A percentile compares a stretch with the other conserved stretches of the same genome.
Evolutionary conservation across 2,329 filamentous ascomycete genomes (phyloP).

Genomic region (Xylariaceae sp.): DNA sequence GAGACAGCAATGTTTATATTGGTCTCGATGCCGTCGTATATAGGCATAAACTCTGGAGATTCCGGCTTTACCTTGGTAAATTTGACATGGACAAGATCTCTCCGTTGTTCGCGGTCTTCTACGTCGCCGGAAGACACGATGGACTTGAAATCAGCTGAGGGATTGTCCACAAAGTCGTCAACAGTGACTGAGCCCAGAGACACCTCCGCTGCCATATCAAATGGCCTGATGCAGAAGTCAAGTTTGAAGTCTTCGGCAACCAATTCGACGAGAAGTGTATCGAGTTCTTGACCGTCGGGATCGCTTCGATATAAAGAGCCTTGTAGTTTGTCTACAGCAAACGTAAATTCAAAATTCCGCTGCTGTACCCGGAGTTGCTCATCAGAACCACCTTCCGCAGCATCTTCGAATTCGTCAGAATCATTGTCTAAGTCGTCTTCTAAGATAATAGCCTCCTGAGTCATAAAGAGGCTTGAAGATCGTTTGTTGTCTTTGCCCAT

Average conservation of each 20-base stretch:
- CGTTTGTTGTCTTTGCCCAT: slow-evolving; percentile 51
- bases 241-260: slow-evolving; percentile 86
- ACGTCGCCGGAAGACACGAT: slow-evolving; percentile 82
- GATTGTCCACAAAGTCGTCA: slow-evolving; percentile 91
- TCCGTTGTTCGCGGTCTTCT: slow-evolving; percentile 69
- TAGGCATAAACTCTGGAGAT: slow-evolving; percentile 88
- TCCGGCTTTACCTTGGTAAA: slow-evolving; percentile 85
- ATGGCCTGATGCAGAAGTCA: slow-evolving; percentile 81
- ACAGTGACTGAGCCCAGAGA: slow-evolving; percentile 81
- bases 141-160: slow-evolving; percentile 87
- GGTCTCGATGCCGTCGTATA: slow-evolving; percentile 89
- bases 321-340: slow-evolving; percentile 89
- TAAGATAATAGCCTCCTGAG: slow-evolving; percentile 71
- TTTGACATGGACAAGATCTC: slow-evolving; percentile 83
- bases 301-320: slow-evolving; percentile 89
- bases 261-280: slow-evolving; percentile 82
- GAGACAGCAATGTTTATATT: slow-evolving; percentile 89
- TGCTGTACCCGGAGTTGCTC: slow-evolving; percentile 73
- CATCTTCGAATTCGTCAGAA: slow-evolving; percentile 64
- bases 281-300: slow-evolving; percentile 68
- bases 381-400: slow-evolving; percentile 51
- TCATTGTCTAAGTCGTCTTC: slow-evolving; percentile 68
- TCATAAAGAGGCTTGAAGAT: slow-evolving; percentile 68
- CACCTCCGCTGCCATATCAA: slow-evolving; percentile 91
- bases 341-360: slow-evolving; percentile 92